A percentile compares a stretch with the other conserved stretches of the same genome.
These are phyloP conservation scores for Aquilaria sinensis DNA, from an alignment of 345 rosid species.

Conservation along the genomic window DNA sequence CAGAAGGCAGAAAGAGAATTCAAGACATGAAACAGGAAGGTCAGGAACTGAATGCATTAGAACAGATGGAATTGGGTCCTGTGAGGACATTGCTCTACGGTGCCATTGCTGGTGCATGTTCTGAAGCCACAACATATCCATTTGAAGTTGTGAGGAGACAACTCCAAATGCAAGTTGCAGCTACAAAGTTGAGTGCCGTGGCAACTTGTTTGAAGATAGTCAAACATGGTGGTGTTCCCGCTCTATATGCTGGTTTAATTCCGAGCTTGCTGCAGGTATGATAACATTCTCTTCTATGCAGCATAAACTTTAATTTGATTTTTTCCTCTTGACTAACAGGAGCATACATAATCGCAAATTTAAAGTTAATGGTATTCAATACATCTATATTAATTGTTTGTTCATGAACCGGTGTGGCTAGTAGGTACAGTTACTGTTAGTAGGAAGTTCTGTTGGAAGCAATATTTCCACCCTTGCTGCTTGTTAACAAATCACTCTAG, in stretches of 20 bases:
- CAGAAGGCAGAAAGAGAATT: constrained; percentile 65
- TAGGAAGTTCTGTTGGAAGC: too few relatives aligned
- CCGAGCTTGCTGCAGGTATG: constrained; percentile 92
- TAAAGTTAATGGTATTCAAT: neutral
- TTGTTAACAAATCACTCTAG: too few relatives aligned
- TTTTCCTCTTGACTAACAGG: neutral
- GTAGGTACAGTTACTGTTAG: too few relatives aligned
- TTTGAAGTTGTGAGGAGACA: constrained; percentile 92
- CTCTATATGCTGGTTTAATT: constrained; percentile 75
- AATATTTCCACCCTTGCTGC: too few relatives aligned
- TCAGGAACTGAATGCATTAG: constrained; percentile 62
- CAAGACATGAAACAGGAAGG: constrained; percentile 59
- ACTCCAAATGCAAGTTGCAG: constrained; percentile 79
- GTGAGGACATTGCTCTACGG: constrained; percentile 76
- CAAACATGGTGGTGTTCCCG: constrained; percentile 79
- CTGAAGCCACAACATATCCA: constrained; percentile 94
- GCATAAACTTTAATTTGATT: neutral
- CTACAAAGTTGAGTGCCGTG: constrained; percentile 50
- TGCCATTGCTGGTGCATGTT: constrained; percentile 81
- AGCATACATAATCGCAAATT: neutral
- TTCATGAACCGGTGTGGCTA: constrained; percentile 3
- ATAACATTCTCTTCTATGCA: neutral
- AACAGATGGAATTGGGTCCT: constrained; percentile 74
- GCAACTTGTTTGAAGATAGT: constrained; percentile 65
- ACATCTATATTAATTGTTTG: neutral